These are phyloP conservation scores for Hortaea sp. DNA, from an alignment of 2,329 filamentous ascomycete species.

Conservation along the genomic window DNA sequence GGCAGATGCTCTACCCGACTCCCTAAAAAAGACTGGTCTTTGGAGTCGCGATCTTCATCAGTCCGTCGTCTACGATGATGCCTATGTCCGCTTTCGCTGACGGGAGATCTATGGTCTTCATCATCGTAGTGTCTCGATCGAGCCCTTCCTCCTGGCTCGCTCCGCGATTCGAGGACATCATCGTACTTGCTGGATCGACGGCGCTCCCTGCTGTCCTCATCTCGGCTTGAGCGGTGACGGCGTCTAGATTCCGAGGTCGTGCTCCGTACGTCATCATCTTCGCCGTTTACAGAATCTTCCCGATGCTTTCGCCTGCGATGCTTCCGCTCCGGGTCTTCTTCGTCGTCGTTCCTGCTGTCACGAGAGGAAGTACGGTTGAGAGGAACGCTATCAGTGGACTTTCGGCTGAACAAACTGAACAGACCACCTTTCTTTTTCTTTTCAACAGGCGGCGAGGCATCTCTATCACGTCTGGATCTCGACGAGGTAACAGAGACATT, in stretches of 20 bases:
- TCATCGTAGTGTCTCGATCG: slow-evolving; percentile 6
- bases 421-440: slow-evolving; percentile 37
- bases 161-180: slow-evolving; percentile 11
- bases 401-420: slow-evolving; percentile 37
- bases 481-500: slow-evolving; percentile 31
- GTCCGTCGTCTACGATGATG: slow-evolving; percentile 17
- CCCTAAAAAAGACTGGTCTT: slow-evolving; percentile 53
- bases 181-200: slow-evolving; percentile 14
- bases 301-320: slow-evolving; percentile 34
- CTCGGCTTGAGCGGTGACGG: slow-evolving; percentile 9
- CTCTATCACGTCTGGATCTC: slow-evolving; percentile 31
- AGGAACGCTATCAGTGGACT: slow-evolving; percentile 30
- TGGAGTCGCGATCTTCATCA: slow-evolving; percentile 11
- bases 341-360: slow-evolving; percentile 24
- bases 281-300: slow-evolving; percentile 23
- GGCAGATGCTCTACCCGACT: slow-evolving; percentile 52
- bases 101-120: slow-evolving; percentile 5
- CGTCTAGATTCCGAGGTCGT: slow-evolving; percentile 16
- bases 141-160: slow-evolving; percentile 12
- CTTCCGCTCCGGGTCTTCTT: slow-evolving; percentile 36
- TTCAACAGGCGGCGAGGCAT: slow-evolving; percentile 20
- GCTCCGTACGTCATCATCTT: slow-evolving; percentile 16
- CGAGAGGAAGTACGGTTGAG: slow-evolving; percentile 18
- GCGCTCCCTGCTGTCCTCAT: slow-evolving; percentile 15
- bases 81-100: slow-evolving; percentile 7